Evolutionary conservation across 345 rosid species (phyloP), one percentile per base, ranked within the genome.

Genomic region (Populus simonii): DNA sequence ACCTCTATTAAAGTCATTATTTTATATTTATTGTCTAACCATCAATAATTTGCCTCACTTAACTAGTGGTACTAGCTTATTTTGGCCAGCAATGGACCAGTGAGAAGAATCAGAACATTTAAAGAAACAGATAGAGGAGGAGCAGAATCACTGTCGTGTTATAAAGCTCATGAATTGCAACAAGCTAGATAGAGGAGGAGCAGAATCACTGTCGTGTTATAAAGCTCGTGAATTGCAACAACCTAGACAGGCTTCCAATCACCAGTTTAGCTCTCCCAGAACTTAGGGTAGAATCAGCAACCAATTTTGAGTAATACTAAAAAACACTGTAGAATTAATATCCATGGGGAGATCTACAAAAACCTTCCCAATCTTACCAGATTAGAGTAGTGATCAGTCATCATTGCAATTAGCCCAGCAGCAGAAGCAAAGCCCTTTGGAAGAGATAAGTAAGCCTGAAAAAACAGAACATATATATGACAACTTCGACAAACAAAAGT

Each of bases 381-480:
- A 80, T 86, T 85, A 79, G 87, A 82, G 80, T 92, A 92, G 83
- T 92, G 93, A 86, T 90, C 97, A 3, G 94, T 92, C 97, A 90
- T 92, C 97, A 92, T 90, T 15, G 97, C 97, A 81, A 79, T 88
- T 43, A 92, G 88, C 75, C 97, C 97, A 83, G 92, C 91, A 76
- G 88, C 90, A 61, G 97, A 92, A 79, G 94, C 93, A 82, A 90
- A 89, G 77, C 97, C 97, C 78, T 88, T 92, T 38, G 94, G 94
- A 84, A 92, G 97, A 85, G 94, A 90, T 85, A 92, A 87, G 84
- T 92, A 92, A 55, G 97, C 97, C 97, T 92, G 88, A 85, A 82
- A 80, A 81, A n/a, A 81, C 68, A 81, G 49, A 13, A 31, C 12
- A 59, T 45, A 22, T 74, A 51, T 31, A 45, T 70, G 29, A 74